Evolutionary conservation across 1,284 basidiomycete species (phyloP), one percentile per base, ranked within the genome.

Genomic region (Trametes polyzona): DNA sequence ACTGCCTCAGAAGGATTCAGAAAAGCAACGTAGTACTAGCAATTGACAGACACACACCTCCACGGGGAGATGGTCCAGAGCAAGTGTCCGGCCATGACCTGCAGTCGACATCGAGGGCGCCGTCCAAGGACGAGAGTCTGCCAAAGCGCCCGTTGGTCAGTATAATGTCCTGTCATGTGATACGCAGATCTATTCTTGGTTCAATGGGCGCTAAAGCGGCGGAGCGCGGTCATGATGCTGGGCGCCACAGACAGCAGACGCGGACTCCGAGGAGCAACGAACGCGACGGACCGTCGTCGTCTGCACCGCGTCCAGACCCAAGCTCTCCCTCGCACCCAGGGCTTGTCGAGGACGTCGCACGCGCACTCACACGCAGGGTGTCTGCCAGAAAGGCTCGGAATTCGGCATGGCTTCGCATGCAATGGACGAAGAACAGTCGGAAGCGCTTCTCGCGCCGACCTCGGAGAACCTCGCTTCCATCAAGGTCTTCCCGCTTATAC

Each of bases 401-500:
- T n/a, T n/a, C n/a, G 40, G 16, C 24, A 47, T 50, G 50, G 16
- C 54, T 40, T 19, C 33, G 21, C 27, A 43, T 16, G 47, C 14
- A 5, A 68, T 66, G 65, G 72, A 73, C 52, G 73, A 73, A 55
- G 68, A 65, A 47, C 67, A 71, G 43, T 56, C 64, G 4, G 43
- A 49, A 41, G 41, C 49, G 36, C 59, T 87, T 10, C 72, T 85
- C n/a, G 79, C 81, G 24, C 83, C 85, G 4, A 77, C 81, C 0
- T 75, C 78, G 40, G 86, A 86, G 47, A 73, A 76, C 57, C 69
- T 89, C 9, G 80, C 83, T 9, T 75, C 83, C 2, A 77, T 90
- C 65, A 85, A 82, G 64, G 89, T 92, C 30, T 92, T 89, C 70
- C 90, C 90, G 14, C 76, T 92, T 29, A 90, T 92, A 58, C 83